Evolutionary conservation across 2,329 filamentous ascomycete species (phyloP), one percentile per base, ranked within the genome.

Genomic region (Colletotrichum destructivum): DNA sequence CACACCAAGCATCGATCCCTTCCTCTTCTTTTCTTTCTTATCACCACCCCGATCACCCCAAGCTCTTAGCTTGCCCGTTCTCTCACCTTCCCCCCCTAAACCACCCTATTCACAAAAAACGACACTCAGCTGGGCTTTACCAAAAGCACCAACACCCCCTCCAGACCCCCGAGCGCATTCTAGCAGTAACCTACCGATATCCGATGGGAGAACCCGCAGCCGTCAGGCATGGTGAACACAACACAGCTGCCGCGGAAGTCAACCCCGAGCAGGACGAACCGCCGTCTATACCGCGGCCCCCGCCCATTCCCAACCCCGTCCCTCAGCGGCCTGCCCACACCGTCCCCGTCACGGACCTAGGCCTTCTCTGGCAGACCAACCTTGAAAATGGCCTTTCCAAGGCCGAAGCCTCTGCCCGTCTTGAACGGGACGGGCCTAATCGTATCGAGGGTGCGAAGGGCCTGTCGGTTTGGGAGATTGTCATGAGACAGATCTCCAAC

Each of bases 401-500:
- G 77, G 79, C 84, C 75, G 91, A 93, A 81, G 92, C 91, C 74
- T 86, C 88, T 81, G 85, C 85, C 84, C 92, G 92, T 80, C 87
- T 94, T 78, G 82, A 83, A 81, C 86, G 87, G 79, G 85, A 93
- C 88, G 92, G 92, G 76, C 87, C 88, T 76, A 94, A 94, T 84
- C 88, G 88, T 79, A 89, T 94, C 84, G 89, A 92, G 82, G 89
- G 90, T 82, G 89, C 91, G 85, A 90, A 91, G 83, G 90, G 91
- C 82, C 83, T 92, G 83, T 93, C 92, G 82, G 78, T 92, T 82
- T 93, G 91, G 89, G 89, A 92, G 84, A 93, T 94, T 84, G 88
- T 94, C 83, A 82, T 94, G 83, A 92, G 91, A 79, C 92, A 94
- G 84, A 88, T 94, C 76, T 93, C 92, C 75, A 94, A 94, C 84